phyloP scores from a whole-genome alignment of 1,284 basidiomycete genomes.

The Papiliotrema fonsecae region DNA sequence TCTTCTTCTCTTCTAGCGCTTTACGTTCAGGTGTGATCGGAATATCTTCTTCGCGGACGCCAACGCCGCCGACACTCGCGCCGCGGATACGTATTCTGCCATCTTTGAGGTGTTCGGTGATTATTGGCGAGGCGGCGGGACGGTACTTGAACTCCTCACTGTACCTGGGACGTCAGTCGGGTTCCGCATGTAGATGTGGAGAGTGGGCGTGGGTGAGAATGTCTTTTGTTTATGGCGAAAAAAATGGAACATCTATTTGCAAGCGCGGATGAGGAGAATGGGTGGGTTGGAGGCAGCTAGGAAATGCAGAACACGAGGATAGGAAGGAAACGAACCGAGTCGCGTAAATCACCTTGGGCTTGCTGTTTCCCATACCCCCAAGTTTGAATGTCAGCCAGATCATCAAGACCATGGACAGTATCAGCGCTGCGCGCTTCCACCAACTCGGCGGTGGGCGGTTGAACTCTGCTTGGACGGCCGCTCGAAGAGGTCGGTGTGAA shows the following conservation, averaged over 20 bases:
- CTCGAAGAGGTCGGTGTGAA: constrained; percentile 18
- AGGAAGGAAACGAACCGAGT: constrained; percentile 26
- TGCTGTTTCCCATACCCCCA: constrained; percentile 7
- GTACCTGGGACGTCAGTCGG: constrained; percentile 32
- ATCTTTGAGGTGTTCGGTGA: constrained; percentile 47
- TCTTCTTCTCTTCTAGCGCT: constrained; percentile 22
- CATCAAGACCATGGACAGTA: constrained; percentile 32
- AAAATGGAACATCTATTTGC: too few species aligned
- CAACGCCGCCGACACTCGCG: constrained; percentile 44
- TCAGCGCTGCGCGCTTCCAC: constrained; percentile 38
- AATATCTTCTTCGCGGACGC: constrained; percentile 38
- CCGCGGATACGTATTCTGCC: constrained; percentile 47
- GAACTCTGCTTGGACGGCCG: constrained; percentile 34
- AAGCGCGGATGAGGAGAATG: background rate
- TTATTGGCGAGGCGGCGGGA: constrained; percentile 49
- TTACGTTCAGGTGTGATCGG: constrained; percentile 33
- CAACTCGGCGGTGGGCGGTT: constrained; percentile 38
- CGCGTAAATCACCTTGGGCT: constrained; percentile 46
- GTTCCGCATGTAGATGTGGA: background rate
- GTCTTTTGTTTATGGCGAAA: too few species aligned
- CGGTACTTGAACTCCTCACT: constrained; percentile 49
- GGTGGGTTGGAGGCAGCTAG: background rate
- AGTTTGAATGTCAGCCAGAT: constrained; percentile 34
- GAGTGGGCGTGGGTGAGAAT: background rate
- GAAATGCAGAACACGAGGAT: background rate